Evolutionary conservation across 768 basidiomycete genomes (phyloP).

Genomic region (Coprinopsis cinerea): DNA sequence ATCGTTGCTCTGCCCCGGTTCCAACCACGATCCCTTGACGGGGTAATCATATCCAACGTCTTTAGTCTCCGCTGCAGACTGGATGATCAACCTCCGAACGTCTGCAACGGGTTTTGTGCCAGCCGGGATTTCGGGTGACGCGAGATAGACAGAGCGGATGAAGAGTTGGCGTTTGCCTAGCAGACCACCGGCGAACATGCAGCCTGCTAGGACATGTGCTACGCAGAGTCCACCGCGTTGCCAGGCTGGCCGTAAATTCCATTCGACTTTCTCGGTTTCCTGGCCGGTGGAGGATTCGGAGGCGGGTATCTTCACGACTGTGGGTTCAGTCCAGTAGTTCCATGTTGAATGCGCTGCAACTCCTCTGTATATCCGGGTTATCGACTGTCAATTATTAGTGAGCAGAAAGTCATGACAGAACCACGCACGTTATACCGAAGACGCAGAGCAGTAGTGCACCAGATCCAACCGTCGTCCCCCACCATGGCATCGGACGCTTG

Average conservation of each 20-base stretch:
- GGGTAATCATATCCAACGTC: slow-evolving; percentile 7
- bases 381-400: neutral
- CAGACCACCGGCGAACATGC: slow-evolving; percentile 9
- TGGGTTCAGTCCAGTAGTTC: slow-evolving; percentile 8
- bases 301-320: neutral
- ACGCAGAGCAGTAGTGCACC: slow-evolving; percentile 3
- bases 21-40: slow-evolving; percentile 1
- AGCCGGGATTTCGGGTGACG: neutral
- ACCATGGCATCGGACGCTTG: slow-evolving; percentile 3
- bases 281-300: neutral
- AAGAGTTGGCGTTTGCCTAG: neutral
- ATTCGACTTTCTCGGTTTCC: neutral
- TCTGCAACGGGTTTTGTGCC: neutral
- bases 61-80: slow-evolving; percentile 1
- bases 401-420: neutral
- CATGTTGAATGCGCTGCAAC: slow-evolving; percentile 5
- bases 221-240: slow-evolving; percentile 7
- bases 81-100: slow-evolving; percentile 4
- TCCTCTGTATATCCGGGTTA: neutral
- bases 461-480: slow-evolving; percentile 5
- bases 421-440: slow-evolving; percentile 3
- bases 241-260: slow-evolving; percentile 8
- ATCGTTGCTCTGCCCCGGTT: slow-evolving; percentile 1
- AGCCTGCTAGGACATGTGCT: slow-evolving; percentile 6
- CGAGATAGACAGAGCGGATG: slow-evolving; percentile 8